phyloP scores from a whole-genome alignment of 768 basidiomycete species.

The Dendrothele bispora region DNA sequence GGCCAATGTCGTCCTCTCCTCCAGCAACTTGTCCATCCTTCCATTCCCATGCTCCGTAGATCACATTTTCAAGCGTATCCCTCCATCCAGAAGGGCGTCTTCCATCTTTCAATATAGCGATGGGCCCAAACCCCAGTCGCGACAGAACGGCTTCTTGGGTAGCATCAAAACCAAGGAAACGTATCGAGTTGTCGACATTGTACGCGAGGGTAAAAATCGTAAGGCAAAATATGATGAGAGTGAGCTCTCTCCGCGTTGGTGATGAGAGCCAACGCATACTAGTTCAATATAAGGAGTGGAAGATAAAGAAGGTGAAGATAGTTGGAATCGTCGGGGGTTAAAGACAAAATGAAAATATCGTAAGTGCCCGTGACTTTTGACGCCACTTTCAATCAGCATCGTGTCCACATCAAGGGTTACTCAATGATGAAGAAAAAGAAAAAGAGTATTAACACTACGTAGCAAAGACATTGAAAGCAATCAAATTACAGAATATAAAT shows the following conservation, averaged over 20 bases:
- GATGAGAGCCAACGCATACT: slow-evolving; percentile 62
- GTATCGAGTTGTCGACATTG: slow-evolving; percentile 68
- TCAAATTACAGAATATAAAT: too few relatives aligned
- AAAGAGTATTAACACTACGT: too few relatives aligned
- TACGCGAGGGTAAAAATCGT: slow-evolving; percentile 69
- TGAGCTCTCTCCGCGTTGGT: slow-evolving; percentile 73
- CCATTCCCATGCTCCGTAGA: slow-evolving; percentile 73
- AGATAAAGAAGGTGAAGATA: background rate
- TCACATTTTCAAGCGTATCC: slow-evolving; percentile 57
- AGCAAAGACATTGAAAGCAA: too few relatives aligned
- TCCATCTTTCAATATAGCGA: slow-evolving; percentile 43
- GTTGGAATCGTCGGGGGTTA: background rate
- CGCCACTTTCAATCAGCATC: too few relatives aligned
- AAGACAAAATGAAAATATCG: background rate
- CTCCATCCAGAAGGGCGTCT: slow-evolving; percentile 51
- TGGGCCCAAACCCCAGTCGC: slow-evolving; percentile 39
- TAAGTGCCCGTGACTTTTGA: too few relatives aligned
- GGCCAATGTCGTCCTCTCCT: slow-evolving; percentile 50
- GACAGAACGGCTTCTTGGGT: slow-evolving; percentile 37
- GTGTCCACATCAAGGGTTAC: too few relatives aligned
- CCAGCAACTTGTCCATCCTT: slow-evolving; percentile 59
- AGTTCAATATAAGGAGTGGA: background rate
- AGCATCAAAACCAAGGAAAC: slow-evolving; percentile 46
- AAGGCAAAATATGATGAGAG: slow-evolving; percentile 65
- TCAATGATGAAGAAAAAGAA: background rate